Percentiles rank a stretch among this genome's conserved stretches.
Evolutionary conservation across 2,329 filamentous ascomycete species (phyloP).

Genomic region (Microcyclosporella mali): DNA sequence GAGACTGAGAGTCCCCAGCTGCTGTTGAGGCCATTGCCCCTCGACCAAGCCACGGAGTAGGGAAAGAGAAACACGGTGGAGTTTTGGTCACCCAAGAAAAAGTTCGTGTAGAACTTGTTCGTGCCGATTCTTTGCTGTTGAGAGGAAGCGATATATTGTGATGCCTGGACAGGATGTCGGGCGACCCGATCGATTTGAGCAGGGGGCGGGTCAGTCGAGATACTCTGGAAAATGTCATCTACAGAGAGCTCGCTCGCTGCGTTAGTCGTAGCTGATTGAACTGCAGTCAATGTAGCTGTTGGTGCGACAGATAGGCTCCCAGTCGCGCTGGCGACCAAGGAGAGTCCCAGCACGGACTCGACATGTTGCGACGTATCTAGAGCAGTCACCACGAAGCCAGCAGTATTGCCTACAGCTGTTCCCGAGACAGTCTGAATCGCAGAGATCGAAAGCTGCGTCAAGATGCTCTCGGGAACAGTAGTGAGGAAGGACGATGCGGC

Average conservation of each 20-base stretch:
- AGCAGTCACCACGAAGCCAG: conserved; percentile 17
- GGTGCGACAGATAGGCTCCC: conserved; percentile 28
- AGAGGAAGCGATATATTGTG: conserved; percentile 10
- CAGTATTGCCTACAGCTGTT: conserved; percentile 15
- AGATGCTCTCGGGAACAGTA: conserved; percentile 21
- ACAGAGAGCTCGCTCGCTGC: conserved; percentile 21
- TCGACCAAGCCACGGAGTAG: conserved; percentile 41
- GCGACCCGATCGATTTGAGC: conserved; percentile 34
- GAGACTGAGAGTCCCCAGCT: conserved; percentile 75
- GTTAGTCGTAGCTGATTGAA: conserved; percentile 22
- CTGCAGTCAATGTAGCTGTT: conserved; percentile 20
- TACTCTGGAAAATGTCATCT: conserved; percentile 36
- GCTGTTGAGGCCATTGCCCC: conserved; percentile 47
- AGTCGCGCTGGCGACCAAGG: conserved; percentile 20
- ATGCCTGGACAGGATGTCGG: conserved; percentile 38
- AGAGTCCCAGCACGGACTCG: conserved; percentile 26
- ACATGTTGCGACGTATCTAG: conserved; percentile 25
- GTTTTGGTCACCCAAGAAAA: conserved; percentile 68
- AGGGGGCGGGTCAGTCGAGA: conserved; percentile 37
- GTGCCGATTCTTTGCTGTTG: conserved; percentile 50
- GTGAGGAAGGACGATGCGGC: conserved; percentile 11
- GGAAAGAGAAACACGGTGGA: conserved; percentile 66
- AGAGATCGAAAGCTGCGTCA: conserved; percentile 25
- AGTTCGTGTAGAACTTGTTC: conserved; percentile 67
- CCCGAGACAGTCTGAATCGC: conserved; percentile 26